Conservation (phyloP, 2,329 filamentous ascomycete genomes). For the Hymenoscyphus scutula region DNA sequence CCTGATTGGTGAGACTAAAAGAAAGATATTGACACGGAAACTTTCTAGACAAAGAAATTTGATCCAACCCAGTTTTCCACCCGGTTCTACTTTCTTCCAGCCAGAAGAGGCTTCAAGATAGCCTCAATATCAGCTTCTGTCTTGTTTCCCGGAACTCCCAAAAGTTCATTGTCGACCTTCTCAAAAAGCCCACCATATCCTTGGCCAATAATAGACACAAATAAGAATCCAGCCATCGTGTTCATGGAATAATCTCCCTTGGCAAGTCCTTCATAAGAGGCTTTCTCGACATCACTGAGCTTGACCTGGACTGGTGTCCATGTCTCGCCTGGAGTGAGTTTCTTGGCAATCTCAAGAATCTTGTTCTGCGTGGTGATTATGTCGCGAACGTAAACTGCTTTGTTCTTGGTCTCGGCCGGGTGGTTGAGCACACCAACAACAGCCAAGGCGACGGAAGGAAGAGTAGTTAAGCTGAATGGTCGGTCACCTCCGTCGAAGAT, state of each 20-base stretch:
- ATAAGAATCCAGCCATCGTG: constrained; percentile 32
- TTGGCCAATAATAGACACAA: constrained; percentile 34
- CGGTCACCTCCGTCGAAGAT: constrained; percentile 39
- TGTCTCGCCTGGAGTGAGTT: constrained; percentile 29
- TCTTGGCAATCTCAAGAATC: constrained; percentile 37
- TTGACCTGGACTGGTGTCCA: constrained; percentile 23
- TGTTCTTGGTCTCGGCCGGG: constrained; percentile 38
- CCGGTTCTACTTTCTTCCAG: no score
- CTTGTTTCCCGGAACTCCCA: constrained; percentile 19
- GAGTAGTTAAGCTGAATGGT: constrained; percentile 41
- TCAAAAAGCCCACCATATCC: constrained; percentile 38
- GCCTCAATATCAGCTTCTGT: constrained; percentile 43
- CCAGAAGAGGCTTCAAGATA: constrained; percentile 22
- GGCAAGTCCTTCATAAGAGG: constrained; percentile 26
- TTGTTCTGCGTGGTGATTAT: constrained; percentile 39
- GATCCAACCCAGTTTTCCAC: no score
- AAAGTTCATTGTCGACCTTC: constrained; percentile 31
- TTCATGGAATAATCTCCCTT: constrained; percentile 36
- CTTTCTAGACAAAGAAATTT: no score
- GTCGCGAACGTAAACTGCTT: constrained; percentile 39
- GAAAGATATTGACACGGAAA: no score
- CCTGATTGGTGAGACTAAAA: no score
- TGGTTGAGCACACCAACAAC: constrained; percentile 42
- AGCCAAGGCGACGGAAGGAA: constrained; percentile 45
- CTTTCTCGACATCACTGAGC: constrained; percentile 22